These are phyloP conservation scores for Myxozyma vanderwaltii DNA, from an alignment of 805 yeast species.

Conservation along the genomic window DNA sequence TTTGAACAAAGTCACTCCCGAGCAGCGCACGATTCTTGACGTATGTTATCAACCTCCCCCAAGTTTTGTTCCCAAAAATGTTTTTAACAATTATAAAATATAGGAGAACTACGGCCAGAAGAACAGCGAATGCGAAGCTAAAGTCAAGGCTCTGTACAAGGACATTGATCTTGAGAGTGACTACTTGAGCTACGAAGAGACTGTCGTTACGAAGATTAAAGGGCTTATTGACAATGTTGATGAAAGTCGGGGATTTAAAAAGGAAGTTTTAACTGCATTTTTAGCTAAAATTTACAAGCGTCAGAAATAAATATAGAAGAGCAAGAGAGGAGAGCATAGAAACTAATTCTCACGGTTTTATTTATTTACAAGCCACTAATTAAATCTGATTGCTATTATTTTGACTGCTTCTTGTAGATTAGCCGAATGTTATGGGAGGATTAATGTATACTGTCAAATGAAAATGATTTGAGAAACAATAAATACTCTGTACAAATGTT, in stretches of 20 bases:
- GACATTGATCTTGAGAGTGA: constrained; percentile 70
- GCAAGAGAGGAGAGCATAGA: too few species aligned
- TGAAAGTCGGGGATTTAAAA: constrained; percentile 91
- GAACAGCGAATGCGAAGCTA: constrained; percentile 65
- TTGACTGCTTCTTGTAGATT: too few species aligned
- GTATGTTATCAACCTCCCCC: constrained; percentile 35
- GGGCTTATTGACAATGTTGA: constrained; percentile 70
- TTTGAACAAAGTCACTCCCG: constrained; percentile 70
- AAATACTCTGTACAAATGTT: too few species aligned
- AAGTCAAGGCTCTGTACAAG: constrained; percentile 70
- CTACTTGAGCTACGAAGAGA: constrained; percentile 83
- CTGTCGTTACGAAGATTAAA: constrained; percentile 63
- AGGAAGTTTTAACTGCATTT: constrained; percentile 80
- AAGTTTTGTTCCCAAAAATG: too few species aligned
- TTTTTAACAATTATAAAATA: constrained; percentile 28
- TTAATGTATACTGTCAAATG: too few species aligned
- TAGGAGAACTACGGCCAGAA: constrained; percentile 79
- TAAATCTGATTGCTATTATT: too few species aligned
- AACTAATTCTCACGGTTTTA: too few species aligned
- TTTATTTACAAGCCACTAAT: too few species aligned
- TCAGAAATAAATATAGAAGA: constrained; percentile 56
- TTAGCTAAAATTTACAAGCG: constrained; percentile 92
- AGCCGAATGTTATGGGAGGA: too few species aligned
- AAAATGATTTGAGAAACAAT: too few species aligned
- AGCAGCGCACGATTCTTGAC: constrained; percentile 81